Conservation (phyloP, 495 filamentous ascomycete genomes). For the Delitschia confertaspora region DNA sequence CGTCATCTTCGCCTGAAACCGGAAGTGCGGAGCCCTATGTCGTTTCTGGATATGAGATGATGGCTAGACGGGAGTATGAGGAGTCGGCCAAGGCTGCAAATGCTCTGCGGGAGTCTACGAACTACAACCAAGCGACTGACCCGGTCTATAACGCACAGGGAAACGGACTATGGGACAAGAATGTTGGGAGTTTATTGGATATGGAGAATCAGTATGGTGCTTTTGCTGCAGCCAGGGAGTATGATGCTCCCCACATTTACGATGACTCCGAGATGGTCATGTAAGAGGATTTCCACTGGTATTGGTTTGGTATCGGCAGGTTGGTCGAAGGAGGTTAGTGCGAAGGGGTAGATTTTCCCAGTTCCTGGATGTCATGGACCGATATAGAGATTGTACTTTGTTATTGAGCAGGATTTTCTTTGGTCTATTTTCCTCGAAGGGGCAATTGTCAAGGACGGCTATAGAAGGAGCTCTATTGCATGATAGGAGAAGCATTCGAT, state of each 20-base stretch:
- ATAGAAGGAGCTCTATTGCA: no score
- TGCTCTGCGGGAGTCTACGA: constrained; percentile 25
- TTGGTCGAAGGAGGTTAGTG: no score
- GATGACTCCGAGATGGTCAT: constrained; percentile 27
- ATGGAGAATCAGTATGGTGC: constrained; percentile 35
- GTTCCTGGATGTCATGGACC: no score
- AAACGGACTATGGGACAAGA: constrained; percentile 22
- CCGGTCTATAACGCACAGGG: constrained; percentile 25
- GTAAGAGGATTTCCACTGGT: no score
- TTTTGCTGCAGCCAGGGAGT: constrained; percentile 26
- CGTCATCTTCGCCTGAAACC: not conserved
- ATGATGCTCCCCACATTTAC: constrained; percentile 12
- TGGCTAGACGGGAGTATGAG: constrained; percentile 30
- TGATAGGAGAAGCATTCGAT: no score
- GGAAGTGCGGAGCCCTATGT: constrained; percentile 30
- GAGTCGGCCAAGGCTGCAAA: constrained; percentile 17
- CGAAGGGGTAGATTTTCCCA: no score
- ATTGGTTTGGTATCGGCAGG: no score
- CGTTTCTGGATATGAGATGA: constrained; percentile 28
- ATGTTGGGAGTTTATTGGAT: constrained; percentile 21
- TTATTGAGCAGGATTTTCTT: no score
- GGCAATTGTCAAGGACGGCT: no score
- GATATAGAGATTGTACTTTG: no score
- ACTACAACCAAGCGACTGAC: constrained; percentile 31
- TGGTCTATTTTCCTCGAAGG: no score